Percentiles rank a stretch among this genome's conserved stretches.
phyloP scores from a whole-genome alignment of 352 stramenopile genomes.

The Phytophthora brassicae region DNA sequence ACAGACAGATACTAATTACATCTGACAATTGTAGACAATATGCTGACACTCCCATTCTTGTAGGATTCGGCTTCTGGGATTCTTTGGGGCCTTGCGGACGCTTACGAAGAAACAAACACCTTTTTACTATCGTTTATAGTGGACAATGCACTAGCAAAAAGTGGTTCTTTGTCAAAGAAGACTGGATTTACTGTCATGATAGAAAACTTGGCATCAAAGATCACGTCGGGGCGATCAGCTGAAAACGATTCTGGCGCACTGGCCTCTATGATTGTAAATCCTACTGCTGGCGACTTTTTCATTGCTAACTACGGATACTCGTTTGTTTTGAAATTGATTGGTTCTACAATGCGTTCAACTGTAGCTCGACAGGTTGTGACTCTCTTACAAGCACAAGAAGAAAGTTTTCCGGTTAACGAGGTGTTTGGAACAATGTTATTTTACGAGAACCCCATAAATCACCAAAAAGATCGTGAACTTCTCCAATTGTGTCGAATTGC shows the following conservation, averaged over 20 bases:
- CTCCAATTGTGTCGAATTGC: slow-evolving; percentile 20
- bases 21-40: background rate
- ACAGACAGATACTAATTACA: background rate
- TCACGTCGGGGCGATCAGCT: slow-evolving; percentile 9
- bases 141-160: slow-evolving; percentile 12
- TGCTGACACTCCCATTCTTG: background rate
- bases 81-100: slow-evolving; percentile 25
- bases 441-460: slow-evolving; percentile 7
- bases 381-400: background rate
- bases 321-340: slow-evolving; percentile 22
- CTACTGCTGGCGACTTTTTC: slow-evolving; percentile 6
- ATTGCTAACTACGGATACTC: slow-evolving; percentile 20
- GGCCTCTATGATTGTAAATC: slow-evolving; percentile 17
- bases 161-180: slow-evolving; percentile 10
- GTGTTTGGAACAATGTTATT: slow-evolving; percentile 17
- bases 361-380: background rate
- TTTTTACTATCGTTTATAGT: slow-evolving; percentile 26
- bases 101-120: slow-evolving; percentile 20
- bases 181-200: slow-evolving; percentile 22
- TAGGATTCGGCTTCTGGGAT: slow-evolving; percentile 23
- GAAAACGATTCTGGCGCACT: slow-evolving; percentile 18
- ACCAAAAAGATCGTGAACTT: slow-evolving; percentile 13
- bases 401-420: background rate
- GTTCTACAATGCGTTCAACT: slow-evolving; percentile 10
- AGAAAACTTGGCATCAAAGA: slow-evolving; percentile 13